These are phyloP conservation scores for Endothia cerciana DNA, from an alignment of 2,329 filamentous ascomycete genomes.

Conservation along the genomic window DNA sequence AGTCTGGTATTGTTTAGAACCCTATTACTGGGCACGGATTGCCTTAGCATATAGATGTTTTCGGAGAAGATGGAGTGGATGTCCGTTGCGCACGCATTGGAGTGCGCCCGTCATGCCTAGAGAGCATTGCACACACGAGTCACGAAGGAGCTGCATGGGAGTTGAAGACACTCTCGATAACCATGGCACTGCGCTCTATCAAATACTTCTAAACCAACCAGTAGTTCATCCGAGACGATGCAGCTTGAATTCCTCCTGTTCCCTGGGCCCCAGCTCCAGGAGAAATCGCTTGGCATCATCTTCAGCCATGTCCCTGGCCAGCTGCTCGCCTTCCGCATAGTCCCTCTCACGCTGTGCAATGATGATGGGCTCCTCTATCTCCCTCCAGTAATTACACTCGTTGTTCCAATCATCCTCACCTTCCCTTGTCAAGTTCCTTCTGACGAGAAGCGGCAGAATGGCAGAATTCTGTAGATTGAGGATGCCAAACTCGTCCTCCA, in stretches of 20 bases:
- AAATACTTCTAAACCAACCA: too few species aligned
- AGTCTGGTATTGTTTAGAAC: too few species aligned
- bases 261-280: constrained; percentile 1
- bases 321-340: constrained; percentile 2
- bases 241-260: constrained; percentile 3
- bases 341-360: constrained; percentile 6
- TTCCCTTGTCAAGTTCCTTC: background rate
- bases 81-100: background rate
- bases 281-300: constrained; percentile 1
- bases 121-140: background rate
- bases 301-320: background rate
- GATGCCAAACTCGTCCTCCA: constrained; percentile 7
- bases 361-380: constrained; percentile 3
- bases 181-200: background rate
- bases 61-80: background rate
- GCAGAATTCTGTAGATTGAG: background rate
- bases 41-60: too few species aligned
- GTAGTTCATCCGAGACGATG: background rate
- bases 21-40: too few species aligned
- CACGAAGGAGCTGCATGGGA: background rate
- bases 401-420: background rate
- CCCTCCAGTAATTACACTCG: background rate
- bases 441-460: background rate
- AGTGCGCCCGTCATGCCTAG: background rate
- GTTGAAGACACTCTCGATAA: background rate